Conservation (phyloP, 169 alveolate species). For the Cryptosporidium felis region DNA sequence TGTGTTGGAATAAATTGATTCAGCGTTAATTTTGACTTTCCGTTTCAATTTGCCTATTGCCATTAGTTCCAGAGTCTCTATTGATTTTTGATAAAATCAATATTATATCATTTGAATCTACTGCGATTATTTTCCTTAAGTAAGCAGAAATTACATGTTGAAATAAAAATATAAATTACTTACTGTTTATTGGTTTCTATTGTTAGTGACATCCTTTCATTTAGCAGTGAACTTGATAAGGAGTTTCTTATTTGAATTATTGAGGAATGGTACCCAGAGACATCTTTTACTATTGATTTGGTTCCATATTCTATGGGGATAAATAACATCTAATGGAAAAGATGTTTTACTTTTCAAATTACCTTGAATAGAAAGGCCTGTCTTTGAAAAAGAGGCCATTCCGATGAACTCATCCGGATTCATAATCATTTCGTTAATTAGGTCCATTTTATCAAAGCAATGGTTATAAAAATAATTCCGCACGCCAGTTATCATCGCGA, state of each 20-base stretch:
- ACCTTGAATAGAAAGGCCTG: constrained; percentile 58
- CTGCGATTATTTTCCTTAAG: constrained; percentile 19
- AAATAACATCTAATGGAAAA: neutral
- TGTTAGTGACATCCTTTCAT: constrained; percentile 16
- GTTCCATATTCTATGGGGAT: constrained; percentile 36
- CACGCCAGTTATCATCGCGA: no score
- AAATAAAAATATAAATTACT: neutral
- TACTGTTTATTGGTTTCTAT: constrained; percentile 59
- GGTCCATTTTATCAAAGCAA: neutral
- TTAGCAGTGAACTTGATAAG: constrained; percentile 33
- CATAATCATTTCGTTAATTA: neutral
- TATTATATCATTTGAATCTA: constrained; percentile 35
- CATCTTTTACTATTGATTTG: constrained; percentile 6
- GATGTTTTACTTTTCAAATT: neutral
- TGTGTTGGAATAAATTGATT: no score
- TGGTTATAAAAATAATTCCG: no score
- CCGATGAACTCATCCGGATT: constrained; percentile 39
- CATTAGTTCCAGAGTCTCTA: no score
- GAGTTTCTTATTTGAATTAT: constrained; percentile 56
- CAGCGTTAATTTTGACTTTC: no score
- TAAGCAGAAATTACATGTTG: no score
- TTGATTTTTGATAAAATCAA: constrained; percentile 8
- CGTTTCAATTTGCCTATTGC: no score
- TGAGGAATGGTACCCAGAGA: constrained; percentile 8
- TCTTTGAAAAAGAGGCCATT: constrained; percentile 51